Conservation (phyloP, 805 yeast genomes). For the Kuraishia molischiana region DNA sequence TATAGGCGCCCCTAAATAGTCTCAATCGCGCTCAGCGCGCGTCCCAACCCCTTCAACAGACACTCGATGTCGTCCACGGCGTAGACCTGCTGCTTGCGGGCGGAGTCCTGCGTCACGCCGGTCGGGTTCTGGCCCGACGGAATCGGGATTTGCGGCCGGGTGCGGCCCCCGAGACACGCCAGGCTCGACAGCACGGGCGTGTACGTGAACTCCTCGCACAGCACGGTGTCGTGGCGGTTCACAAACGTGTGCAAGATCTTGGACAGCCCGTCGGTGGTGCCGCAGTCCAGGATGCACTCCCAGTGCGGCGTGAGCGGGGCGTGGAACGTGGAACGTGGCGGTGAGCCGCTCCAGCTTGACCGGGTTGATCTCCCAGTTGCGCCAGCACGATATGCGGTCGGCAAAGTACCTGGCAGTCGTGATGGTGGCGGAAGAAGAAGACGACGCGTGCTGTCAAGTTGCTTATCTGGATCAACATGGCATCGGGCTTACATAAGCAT, state of each 20-base stretch:
- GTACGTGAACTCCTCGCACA: constrained; percentile 61
- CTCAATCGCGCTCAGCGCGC: not conserved
- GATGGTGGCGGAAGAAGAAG: too few relatives aligned
- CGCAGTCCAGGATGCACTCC: constrained; percentile 37
- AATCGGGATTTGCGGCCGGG: constrained; percentile 44
- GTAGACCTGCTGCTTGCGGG: constrained; percentile 37
- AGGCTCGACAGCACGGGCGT: constrained; percentile 42
- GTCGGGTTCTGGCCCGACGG: constrained; percentile 68
- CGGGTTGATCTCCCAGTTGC: not conserved
- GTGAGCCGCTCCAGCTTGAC: too few relatives aligned
- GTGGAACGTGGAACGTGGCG: constrained; percentile 25
- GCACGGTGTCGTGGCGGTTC: constrained; percentile 45
- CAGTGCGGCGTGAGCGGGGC: constrained; percentile 41
- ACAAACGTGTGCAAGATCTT: constrained; percentile 43
- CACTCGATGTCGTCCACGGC: constrained; percentile 6
- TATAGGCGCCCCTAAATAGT: too few relatives aligned
- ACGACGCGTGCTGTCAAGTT: too few relatives aligned
- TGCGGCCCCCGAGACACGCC: constrained; percentile 36
- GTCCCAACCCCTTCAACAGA: not conserved
- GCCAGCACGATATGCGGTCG: not conserved
- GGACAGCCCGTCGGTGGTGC: constrained; percentile 54
- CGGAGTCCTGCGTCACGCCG: constrained; percentile 43
- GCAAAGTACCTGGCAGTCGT: too few relatives aligned
- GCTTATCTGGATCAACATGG: too few relatives aligned
- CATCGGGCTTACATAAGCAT: too few relatives aligned